Conservation (phyloP, 2,329 filamentous ascomycete genomes). For the Kalmusia sp. region DNA sequence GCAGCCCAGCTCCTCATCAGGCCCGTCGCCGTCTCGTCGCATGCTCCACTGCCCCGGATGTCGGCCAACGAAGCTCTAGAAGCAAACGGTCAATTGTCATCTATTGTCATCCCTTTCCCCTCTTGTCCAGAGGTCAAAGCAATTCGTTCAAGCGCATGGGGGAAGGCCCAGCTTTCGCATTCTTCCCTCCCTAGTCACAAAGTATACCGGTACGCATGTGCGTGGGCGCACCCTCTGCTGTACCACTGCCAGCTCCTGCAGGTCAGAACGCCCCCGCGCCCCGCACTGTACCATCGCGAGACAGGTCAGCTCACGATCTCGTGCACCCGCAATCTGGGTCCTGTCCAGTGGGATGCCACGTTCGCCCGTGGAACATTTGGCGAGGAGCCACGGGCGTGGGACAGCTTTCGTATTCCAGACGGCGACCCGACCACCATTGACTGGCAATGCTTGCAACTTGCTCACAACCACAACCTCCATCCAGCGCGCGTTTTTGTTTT, state of each 20-base stretch:
- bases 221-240: conserved; percentile 12
- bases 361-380: not conserved
- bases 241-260: conserved; percentile 24
- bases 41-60: not conserved
- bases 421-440: not conserved
- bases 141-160: too few species aligned
- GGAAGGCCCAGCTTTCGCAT: too few species aligned
- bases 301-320: not conserved
- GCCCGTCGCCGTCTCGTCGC: not conserved
- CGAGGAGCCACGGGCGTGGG: conserved; percentile 2
- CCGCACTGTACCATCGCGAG: not conserved
- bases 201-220: too few species aligned
- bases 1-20: not conserved
- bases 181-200: too few species aligned
- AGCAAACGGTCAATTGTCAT: not conserved
- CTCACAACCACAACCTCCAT: not conserved
- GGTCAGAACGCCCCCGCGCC: conserved; percentile 27
- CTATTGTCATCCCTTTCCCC: not conserved
- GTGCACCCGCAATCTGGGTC: conserved; percentile 1
- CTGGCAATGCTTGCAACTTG: not conserved
- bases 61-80: not conserved
- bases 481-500: not conserved
- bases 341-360: conserved; percentile 2
- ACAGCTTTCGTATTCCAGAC: not conserved
- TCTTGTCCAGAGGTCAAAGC: not conserved